Percentiles rank a stretch among this genome's conserved stretches.
phyloP scores from a whole-genome alignment of 768 basidiomycete genomes.

The Xerocomellus chrysenteron region DNA sequence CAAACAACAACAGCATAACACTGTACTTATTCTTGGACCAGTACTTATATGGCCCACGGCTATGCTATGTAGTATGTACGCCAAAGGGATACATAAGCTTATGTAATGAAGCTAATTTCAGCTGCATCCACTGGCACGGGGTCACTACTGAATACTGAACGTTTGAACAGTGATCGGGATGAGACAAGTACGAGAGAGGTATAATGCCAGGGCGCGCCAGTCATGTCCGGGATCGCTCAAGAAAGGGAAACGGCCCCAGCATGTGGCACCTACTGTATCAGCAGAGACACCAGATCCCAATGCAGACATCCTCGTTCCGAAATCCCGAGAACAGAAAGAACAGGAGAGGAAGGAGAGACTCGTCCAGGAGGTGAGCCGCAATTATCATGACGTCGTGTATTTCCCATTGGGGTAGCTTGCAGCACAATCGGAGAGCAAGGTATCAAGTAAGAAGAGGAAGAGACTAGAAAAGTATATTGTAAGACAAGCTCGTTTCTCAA shows the following conservation, averaged over 20 bases:
- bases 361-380: conserved; percentile 53
- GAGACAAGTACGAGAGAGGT: conserved; percentile 31
- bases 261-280: conserved; percentile 19
- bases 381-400: not conserved
- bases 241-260: conserved; percentile 52
- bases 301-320: conserved; percentile 55
- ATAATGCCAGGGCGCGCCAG: conserved; percentile 69
- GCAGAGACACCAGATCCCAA: conserved; percentile 48
- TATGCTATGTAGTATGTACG: too few species aligned
- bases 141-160: not conserved
- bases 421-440: conserved; percentile 62
- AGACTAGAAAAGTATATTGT: conserved; percentile 92
- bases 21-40: too few species aligned
- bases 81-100: not conserved
- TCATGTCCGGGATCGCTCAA: conserved; percentile 61
- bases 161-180: conserved; percentile 7
- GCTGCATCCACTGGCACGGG: not conserved
- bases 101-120: not conserved
- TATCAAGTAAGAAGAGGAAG: conserved; percentile 84
- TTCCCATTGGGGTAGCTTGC: conserved; percentile 22
- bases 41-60: too few species aligned
- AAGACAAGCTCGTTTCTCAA: conserved; percentile 25
- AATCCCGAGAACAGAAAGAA: conserved; percentile 61
- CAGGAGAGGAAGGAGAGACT: conserved; percentile 57
- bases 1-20: too few species aligned